These are phyloP conservation scores for Rhododendron ferrugineum DNA, from an alignment of 148 eudicot species.

Conservation along the genomic window DNA sequence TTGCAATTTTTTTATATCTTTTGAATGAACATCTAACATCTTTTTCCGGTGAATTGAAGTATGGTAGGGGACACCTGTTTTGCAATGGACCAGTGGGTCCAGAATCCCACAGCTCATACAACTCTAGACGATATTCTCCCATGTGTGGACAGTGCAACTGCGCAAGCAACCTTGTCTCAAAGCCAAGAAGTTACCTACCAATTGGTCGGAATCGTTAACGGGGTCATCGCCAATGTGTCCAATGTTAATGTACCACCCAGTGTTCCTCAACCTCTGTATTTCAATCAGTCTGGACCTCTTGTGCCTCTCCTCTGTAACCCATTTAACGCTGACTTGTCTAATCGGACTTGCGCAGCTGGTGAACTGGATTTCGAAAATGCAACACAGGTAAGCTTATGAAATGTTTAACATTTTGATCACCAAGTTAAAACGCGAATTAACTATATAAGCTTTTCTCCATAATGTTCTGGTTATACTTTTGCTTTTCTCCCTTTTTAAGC, in stretches of 20 bases:
- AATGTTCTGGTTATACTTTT: background rate
- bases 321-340: conserved; percentile 47
- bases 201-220: conserved; percentile 42
- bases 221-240: conserved; percentile 45
- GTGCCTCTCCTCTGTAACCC: conserved; percentile 85
- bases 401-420: background rate
- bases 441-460: background rate
- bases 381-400: conserved; percentile 27
- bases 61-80: conserved; percentile 83
- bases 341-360: conserved; percentile 52
- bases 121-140: conserved; percentile 80
- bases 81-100: conserved; percentile 88
- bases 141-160: conserved; percentile 67
- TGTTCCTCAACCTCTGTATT: conserved; percentile 29
- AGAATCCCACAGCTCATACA: conserved; percentile 65
- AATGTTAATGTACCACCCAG: conserved; percentile 36
- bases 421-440: background rate
- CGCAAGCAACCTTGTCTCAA: conserved; percentile 48
- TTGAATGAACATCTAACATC: background rate
- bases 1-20: background rate
- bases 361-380: conserved; percentile 72
- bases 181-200: conserved; percentile 68
- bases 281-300: conserved; percentile 74
- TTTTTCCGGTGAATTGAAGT: conserved; percentile 30
- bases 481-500: background rate